Evolutionary conservation across 1,284 basidiomycete genomes (phyloP).

Genomic region (Quambalaria eucalypti): DNA sequence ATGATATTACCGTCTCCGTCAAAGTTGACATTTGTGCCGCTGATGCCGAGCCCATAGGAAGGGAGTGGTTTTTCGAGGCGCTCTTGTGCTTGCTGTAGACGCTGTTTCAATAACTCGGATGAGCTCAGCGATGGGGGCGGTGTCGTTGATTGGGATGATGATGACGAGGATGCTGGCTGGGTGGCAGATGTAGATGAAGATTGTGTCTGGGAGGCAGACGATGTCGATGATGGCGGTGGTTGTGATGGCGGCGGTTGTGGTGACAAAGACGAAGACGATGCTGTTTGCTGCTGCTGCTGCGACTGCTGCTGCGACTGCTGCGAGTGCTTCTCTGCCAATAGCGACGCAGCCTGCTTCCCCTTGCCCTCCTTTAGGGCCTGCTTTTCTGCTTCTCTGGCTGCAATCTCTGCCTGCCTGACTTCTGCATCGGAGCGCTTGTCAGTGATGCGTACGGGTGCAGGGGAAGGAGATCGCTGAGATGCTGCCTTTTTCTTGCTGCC

Average conservation of each 20-base stretch:
- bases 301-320: background rate
- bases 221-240: background rate
- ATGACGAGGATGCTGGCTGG: background rate
- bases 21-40: background rate
- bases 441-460: background rate
- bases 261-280: background rate
- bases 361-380: background rate
- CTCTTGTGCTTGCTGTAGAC: background rate
- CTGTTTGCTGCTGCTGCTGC: background rate
- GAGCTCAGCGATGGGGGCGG: background rate
- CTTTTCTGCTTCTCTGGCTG: slow-evolving; percentile 1
- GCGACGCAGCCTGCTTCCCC: background rate
- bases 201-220: background rate
- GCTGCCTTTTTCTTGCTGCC: too few relatives aligned
- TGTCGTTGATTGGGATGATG: background rate
- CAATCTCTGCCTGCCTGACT: background rate
- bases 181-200: background rate
- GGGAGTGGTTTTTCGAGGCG: background rate
- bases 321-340: background rate
- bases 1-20: background rate
- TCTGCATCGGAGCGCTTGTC: background rate
- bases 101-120: background rate
- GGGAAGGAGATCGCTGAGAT: background rate
- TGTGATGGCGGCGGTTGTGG: background rate
- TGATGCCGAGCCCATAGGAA: background rate